Evolutionary conservation across 2,329 filamentous ascomycete species (phyloP).

Genomic region (Apiospora koreana): DNA sequence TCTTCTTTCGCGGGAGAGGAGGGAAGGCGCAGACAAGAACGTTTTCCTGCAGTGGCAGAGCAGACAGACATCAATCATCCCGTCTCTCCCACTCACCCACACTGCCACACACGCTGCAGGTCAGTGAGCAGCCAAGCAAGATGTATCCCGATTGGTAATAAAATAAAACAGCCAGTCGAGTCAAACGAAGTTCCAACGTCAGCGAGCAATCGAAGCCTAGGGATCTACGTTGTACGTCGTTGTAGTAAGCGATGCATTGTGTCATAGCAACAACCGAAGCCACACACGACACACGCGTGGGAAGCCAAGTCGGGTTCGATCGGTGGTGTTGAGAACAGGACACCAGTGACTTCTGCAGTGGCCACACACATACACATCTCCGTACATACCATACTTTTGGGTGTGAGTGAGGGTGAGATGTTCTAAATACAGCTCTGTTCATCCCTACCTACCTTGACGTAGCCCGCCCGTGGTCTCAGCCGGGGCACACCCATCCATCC

Average conservation of each 20-base stretch:
- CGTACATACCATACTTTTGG: not conserved
- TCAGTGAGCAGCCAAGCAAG: not conserved
- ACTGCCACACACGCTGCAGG: not conserved
- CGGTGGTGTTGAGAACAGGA: not conserved
- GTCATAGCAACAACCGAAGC: not conserved
- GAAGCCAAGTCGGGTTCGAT: not conserved
- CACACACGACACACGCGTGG: too few relatives aligned
- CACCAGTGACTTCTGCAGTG: too few relatives aligned
- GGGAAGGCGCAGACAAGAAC: not conserved
- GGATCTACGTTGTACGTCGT: not conserved
- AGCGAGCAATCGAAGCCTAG: not conserved
- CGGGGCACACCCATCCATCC: not conserved
- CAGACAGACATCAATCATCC: not conserved
- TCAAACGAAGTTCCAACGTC: conserved; percentile 1
- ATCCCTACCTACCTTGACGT: conserved; percentile 2
- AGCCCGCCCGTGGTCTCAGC: conserved; percentile 5
- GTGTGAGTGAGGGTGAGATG: not conserved
- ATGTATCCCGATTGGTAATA: not conserved
- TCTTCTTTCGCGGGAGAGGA: not conserved
- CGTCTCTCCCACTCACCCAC: not conserved
- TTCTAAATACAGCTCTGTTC: conserved; percentile 9
- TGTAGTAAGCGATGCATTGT: not conserved
- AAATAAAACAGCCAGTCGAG: not conserved
- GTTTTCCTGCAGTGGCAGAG: not conserved
- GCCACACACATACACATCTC: not conserved